Base-by-base conservation (phyloP, 2,329 filamentous ascomycete genomes). In the Ascocoryne sarcoides region DNA sequence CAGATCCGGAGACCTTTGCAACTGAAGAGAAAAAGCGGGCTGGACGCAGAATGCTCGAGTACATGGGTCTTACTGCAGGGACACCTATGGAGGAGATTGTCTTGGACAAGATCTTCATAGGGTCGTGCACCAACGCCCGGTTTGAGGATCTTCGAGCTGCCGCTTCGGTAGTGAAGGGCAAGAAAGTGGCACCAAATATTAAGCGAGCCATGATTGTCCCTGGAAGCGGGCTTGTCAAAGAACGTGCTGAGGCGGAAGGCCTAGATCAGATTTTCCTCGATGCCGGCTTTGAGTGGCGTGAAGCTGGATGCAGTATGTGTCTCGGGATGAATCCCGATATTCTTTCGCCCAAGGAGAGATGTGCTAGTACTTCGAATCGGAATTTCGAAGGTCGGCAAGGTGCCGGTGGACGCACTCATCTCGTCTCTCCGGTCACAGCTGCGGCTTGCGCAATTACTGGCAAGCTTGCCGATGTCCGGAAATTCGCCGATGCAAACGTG, bases 321-420 rank as follows among this genome's bases (percentile, higher is more conserved):
- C 75, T 98, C 40, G 92, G 92, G 61, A 98, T 98, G 90, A 98
- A 98, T 70, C 90, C 92, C 0, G 92, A 98, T 62, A 96, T 98
- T 49, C 75, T 96, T 34, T 79, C 88, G 2, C 89, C 92, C 39
- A 76, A 83, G 62, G 92, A 98, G 67, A 82, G 92, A 57, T 96
- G 92, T 61, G 92, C 92, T 31, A 90, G 83, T 60, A 96, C 92
- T 36, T 93, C 86, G 48, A 96, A 96, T 69, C 84, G 92, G 56
- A 96, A 96, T 66, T 96, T 96, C 54, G 92, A 96, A 63, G 92
- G 92, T 47, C 82, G 92, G 49, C 92, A 98, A 66, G 92, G 92
- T 60, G 88, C 90, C 45, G 79, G 80, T 47, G 86, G 90, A 44
- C 79, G 92, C 45, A 96, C 92, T 9, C 92, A 96, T 63, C 70